Evolutionary conservation across 768 basidiomycete genomes (phyloP), one percentile per base, ranked within the genome.

Genomic region (Artomyces pyxidatus): DNA sequence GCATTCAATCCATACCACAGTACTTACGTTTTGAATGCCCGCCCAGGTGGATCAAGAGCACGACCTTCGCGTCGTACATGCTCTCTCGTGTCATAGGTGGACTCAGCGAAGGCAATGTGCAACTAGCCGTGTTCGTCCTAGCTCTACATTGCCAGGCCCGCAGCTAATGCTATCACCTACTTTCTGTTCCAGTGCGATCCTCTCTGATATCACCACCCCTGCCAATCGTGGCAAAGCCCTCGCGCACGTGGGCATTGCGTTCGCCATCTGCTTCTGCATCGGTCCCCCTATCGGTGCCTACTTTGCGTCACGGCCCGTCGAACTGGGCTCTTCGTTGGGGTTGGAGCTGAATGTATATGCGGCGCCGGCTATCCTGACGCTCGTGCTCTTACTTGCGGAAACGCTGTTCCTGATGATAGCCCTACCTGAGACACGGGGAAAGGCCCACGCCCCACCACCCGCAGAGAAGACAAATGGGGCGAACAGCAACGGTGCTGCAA

Each of bases 201-300:
- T 99, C 27, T 90, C 92, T 21, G 95, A 98, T 63, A 80, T 97
- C 37, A 88, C 91, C 0, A 77, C 84, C 0, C 76, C 87, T 3
- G 76, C 77, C 17, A 86, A 83, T 41, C 83, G 95, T 19, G 86
- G 90, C 3, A 85, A 78, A 62, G 83, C 88, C 4, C 80, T 99
- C 16, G 88, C 96, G 1, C 78, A 95, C 51, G 85, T 99, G 39
- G 95, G 96, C 12, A 89, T 98, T 40, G 95, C 96, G 0, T 99
- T 99, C 60, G 88, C 92, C 14, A 83, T 97, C 43, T 95, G 92
- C 63, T 98, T 97, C 68, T 84, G 81, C 63, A 81, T 90, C 43
- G 90, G 91, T 5, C 95, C 95, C 27, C 89, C 91, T 14, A 83
- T 99, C 49, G 95, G 95, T 44, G 95, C 95, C 2, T 95, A 93